Percentiles rank a stretch among this genome's conserved stretches.
Evolutionary conservation across 1,284 basidiomycete genomes (phyloP).

Genomic region (Apiotrichum brassicae): DNA sequence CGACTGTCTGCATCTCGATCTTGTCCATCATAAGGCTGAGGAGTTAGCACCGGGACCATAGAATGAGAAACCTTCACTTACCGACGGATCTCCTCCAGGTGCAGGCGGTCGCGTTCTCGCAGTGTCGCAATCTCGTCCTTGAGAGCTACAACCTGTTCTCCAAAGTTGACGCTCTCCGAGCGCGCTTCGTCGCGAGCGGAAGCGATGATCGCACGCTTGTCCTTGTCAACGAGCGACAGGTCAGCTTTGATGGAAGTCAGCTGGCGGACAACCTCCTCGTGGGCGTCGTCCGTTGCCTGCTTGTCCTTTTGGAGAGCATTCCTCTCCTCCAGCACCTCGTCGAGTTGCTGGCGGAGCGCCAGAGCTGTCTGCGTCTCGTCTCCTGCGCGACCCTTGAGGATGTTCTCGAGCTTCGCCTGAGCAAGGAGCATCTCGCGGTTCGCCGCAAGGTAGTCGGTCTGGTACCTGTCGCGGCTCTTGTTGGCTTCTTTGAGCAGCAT

Average conservation of each 20-base stretch:
- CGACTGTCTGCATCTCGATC: slow-evolving; percentile 78
- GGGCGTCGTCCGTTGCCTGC: slow-evolving; percentile 50
- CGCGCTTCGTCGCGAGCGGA: slow-evolving; percentile 69
- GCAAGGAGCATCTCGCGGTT: slow-evolving; percentile 77
- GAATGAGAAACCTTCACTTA: slow-evolving; percentile 3
- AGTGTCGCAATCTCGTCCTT: slow-evolving; percentile 65
- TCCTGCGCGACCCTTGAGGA: slow-evolving; percentile 70
- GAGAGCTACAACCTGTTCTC: slow-evolving; percentile 60
- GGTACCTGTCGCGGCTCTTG: slow-evolving; percentile 80
- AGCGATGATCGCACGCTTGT: slow-evolving; percentile 46
- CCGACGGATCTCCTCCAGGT: slow-evolving; percentile 80
- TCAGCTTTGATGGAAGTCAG: slow-evolving; percentile 80
- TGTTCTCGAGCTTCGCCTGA: slow-evolving; percentile 78
- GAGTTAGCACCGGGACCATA: not conserved
- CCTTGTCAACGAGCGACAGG: slow-evolving; percentile 48
- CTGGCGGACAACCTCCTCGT: slow-evolving; percentile 61
- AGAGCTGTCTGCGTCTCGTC: slow-evolving; percentile 79
- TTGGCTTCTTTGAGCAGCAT: slow-evolving; percentile 86
- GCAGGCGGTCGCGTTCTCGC: slow-evolving; percentile 79
- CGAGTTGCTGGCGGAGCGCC: slow-evolving; percentile 76
- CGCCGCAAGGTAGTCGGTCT: slow-evolving; percentile 76
- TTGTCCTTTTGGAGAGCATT: slow-evolving; percentile 61
- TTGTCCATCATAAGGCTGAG: slow-evolving; percentile 72
- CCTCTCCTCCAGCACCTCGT: slow-evolving; percentile 77
- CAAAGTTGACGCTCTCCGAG: slow-evolving; percentile 72